These are phyloP conservation scores for Penstemon davidsonii DNA, from an alignment of 257 asterid genomes.

Conservation along the genomic window DNA sequence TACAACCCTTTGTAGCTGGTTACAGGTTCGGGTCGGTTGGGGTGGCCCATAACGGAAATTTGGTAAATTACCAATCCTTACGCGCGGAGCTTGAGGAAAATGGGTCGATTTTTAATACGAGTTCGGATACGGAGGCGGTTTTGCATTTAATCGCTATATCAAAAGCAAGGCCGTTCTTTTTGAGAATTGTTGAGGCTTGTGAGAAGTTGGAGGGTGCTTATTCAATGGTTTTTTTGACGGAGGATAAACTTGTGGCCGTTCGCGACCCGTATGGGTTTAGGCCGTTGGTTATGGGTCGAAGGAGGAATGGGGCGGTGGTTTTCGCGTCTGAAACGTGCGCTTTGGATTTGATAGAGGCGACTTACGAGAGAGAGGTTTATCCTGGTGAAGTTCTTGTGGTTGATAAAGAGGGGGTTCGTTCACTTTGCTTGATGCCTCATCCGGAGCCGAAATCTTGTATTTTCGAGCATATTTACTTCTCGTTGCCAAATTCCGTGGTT, in stretches of 20 bases:
- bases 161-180: constrained; percentile 70
- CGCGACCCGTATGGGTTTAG: constrained; percentile 65
- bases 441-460: constrained; percentile 71
- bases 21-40: constrained; percentile 86
- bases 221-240: constrained; percentile 67
- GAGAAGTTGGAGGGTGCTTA: constrained; percentile 83
- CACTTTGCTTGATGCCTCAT: constrained; percentile 66
- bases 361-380: constrained; percentile 63
- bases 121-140: constrained; percentile 85
- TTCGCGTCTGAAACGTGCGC: constrained; percentile 77
- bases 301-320: constrained; percentile 61
- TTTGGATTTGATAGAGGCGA: constrained; percentile 71
- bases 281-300: constrained; percentile 70
- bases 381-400: constrained; percentile 73
- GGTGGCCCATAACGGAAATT: constrained; percentile 94
- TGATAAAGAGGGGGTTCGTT: constrained; percentile 52
- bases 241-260: constrained; percentile 64
- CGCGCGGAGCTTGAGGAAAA: constrained; percentile 77
- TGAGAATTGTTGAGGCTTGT: constrained; percentile 92
- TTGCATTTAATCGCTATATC: constrained; percentile 88
- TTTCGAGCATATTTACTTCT: constrained; percentile 85
- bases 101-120: constrained; percentile 87
- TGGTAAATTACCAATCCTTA: constrained; percentile 77
- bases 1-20: constrained; percentile 93
- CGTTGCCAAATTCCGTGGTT: constrained; percentile 72